Evolutionary conservation across 148 eudicot species (phyloP).

Genomic region (Limonium bicolor): DNA sequence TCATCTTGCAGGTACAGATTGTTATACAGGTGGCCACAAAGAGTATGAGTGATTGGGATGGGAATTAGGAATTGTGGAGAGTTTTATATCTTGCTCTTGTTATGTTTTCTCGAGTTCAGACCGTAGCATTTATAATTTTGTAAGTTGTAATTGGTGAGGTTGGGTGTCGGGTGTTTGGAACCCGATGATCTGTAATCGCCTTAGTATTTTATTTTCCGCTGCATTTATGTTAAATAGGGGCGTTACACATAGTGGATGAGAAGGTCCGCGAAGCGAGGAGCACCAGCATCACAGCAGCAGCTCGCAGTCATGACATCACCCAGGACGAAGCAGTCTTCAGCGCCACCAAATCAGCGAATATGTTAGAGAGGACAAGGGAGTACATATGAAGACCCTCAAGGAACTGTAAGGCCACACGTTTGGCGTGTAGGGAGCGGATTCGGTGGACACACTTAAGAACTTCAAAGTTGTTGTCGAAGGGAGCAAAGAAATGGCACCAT

Average conservation of each 20-base stretch:
- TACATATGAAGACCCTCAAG: conserved; percentile 87
- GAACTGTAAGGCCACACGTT: conserved; percentile 65
- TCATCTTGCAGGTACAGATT: no score
- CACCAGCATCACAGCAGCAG: conserved; percentile 75
- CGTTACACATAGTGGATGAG: conserved; percentile 76
- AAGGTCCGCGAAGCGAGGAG: conserved; percentile 44
- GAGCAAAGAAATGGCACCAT: conserved; percentile 64
- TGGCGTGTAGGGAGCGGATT: conserved; percentile 29
- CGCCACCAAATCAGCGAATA: conserved; percentile 52
- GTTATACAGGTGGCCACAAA: no score
- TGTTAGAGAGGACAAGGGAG: conserved; percentile 71
- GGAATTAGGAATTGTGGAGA: no score
- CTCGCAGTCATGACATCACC: conserved; percentile 93
- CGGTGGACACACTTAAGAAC: conserved; percentile 71
- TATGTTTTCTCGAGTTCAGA: no score
- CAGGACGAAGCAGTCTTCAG: conserved; percentile 37
- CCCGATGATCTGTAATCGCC: no score
- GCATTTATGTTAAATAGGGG: no score
- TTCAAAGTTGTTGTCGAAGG: conserved; percentile 74
- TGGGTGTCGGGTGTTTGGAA: no score
- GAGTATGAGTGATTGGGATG: no score
- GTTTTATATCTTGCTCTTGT: no score
- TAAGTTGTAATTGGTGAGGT: no score
- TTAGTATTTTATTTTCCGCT: no score
- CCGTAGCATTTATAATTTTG: no score